Conservation (phyloP, 2,329 filamentous ascomycete species). For the Diaporthe eres region DNA sequence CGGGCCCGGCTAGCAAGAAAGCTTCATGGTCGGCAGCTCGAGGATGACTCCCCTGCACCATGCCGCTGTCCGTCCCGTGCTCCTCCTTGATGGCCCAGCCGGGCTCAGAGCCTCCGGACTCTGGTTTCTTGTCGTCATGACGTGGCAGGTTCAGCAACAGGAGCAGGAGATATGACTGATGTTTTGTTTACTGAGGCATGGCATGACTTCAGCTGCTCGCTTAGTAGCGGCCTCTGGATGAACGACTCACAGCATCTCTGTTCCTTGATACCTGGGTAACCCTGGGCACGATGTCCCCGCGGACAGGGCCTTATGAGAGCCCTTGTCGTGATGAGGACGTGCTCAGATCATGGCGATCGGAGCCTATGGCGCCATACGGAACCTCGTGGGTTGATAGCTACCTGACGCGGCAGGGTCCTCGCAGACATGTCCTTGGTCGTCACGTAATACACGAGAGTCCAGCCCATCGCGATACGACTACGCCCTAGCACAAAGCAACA, state of each 20-base stretch:
- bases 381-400: constrained; percentile 4
- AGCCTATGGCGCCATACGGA: background rate
- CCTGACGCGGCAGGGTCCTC: background rate
- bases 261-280: background rate
- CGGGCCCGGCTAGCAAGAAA: constrained; percentile 12
- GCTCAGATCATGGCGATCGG: constrained; percentile 13
- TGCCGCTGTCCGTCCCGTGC: background rate
- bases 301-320: background rate
- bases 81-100: background rate
- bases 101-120: constrained; percentile 2
- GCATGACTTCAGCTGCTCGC: background rate
- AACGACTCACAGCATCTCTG: constrained; percentile 1
- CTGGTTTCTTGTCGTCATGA: background rate
- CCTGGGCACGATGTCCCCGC: background rate
- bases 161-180: background rate
- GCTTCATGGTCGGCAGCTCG: background rate
- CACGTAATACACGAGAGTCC: background rate
- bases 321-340: background rate
- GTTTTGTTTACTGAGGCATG: background rate
- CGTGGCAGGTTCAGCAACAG: background rate
- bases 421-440: background rate
- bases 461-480: background rate
- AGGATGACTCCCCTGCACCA: constrained; percentile 3
- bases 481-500: background rate
- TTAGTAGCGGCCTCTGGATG: background rate